Evolutionary conservation across 2,329 filamentous ascomycete species (phyloP).

Genomic region (Aspergillus quadricinctus): DNA sequence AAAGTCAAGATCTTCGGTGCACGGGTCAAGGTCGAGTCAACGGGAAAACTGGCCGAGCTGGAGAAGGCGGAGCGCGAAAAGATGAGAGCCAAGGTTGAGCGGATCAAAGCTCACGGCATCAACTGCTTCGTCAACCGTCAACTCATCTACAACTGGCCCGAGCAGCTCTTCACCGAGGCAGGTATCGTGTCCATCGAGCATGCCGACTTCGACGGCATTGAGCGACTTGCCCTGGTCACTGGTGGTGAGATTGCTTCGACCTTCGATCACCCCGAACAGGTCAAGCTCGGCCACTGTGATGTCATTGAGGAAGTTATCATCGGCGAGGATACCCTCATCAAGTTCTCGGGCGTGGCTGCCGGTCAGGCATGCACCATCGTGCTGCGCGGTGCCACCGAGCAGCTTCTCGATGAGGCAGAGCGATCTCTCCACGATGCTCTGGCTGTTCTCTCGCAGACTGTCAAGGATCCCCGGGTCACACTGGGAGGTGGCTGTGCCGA

Average conservation of each 20-base stretch:
- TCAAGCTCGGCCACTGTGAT: slow-evolving; percentile 93
- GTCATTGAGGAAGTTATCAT: slow-evolving; percentile 97
- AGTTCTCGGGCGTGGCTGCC: slow-evolving; percentile 92
- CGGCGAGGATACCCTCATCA: slow-evolving; percentile 94
- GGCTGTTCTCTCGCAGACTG: slow-evolving; percentile 92
- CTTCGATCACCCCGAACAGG: slow-evolving; percentile 95
- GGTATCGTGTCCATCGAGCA: slow-evolving; percentile 99
- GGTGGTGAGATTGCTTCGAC: slow-evolving; percentile 96
- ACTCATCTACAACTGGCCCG: slow-evolving; percentile 99
- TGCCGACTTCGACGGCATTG: slow-evolving; percentile 97
- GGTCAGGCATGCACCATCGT: slow-evolving; percentile 96
- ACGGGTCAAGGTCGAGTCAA: slow-evolving; percentile 91
- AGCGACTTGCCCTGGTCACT: slow-evolving; percentile 88
- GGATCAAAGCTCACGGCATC: slow-evolving; percentile 97
- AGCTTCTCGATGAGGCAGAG: slow-evolving; percentile 94
- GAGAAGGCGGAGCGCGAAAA: slow-evolving; percentile 98
- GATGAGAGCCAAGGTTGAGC: slow-evolving; percentile 99
- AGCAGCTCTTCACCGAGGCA: slow-evolving; percentile 96
- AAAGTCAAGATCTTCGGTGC: slow-evolving; percentile 99
- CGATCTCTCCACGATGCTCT: slow-evolving; percentile 93
- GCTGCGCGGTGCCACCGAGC: slow-evolving; percentile 90
- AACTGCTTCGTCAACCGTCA: slow-evolving; percentile 99
- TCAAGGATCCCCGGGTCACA: slow-evolving; percentile 89
- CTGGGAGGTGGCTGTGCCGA: slow-evolving; percentile 94
- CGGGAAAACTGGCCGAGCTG: slow-evolving; percentile 93